Evolutionary conservation across 2,329 filamentous ascomycete species (phyloP), one percentile per base, ranked within the genome.

Genomic region (Zalaria obscura): DNA sequence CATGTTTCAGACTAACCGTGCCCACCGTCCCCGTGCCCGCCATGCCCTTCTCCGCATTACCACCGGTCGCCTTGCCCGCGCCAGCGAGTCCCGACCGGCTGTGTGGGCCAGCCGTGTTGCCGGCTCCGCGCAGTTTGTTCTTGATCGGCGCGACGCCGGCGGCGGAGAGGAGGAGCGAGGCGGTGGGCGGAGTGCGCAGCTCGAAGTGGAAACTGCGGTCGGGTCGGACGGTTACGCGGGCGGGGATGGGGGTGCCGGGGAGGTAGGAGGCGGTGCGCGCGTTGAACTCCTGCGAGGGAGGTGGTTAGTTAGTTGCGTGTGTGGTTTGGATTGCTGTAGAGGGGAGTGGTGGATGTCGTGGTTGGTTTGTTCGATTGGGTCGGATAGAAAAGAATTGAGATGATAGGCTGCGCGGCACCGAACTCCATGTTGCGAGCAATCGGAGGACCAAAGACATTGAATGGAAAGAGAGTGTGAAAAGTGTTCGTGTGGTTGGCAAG

Each of bases 141-240:
- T 89, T 84, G 56, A 79, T 87, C 42, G 72, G 70, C 5, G 80
- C 73, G 5, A 87, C 78, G 40, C 83, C 78, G 26, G 87, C 86
- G 0, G 89, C 85, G 58, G 83, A 81, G 48, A 94, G 75, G 34
- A 98, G 72, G 26, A 98, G 72, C 63, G 83, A 93, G 11, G 89
- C 86, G 4, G 89, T 95, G n/a, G 88, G 84, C 7, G 91, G 89
- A 25, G 91, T 96, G 54, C 91, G 83, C 44, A 96, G 67, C 39
- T 94, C 86, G 66, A 98, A 98, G 60, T 78, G 73, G 66, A 98
- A 98, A 40, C 84, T 82, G 57, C 91, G 81, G 64, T 98, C 91
- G 27, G 87, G 83, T 41, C 89, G 86, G 57, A 98, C 87, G 25
- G 80, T 91, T 31, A 98, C 84, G 61, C 84, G 82, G 39, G 86